Evolutionary conservation across 176 grass and related monocot genomes (phyloP), one percentile per base, ranked within the genome.

Genomic region (Oryza officinalis): DNA sequence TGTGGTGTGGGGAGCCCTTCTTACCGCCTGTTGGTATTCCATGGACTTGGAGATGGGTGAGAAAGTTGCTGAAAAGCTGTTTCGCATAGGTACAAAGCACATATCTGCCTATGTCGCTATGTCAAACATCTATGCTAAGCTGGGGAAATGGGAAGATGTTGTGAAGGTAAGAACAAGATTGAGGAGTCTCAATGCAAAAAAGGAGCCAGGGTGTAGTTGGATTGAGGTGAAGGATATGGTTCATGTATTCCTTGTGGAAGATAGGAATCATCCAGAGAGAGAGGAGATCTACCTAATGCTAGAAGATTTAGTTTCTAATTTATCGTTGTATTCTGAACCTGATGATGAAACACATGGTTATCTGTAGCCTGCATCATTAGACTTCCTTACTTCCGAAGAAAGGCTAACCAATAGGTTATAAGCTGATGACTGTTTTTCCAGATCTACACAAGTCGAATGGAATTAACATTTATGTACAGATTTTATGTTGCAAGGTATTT

Each of bases 51-150:
- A 88, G 73, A 67, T 78, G 77, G 89, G 89, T 64, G 81, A 91
- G 72, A 82, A 77, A 67, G 78, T 88, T 71, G 78, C 89, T 43
- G 67, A 74, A 6, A 88, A 80, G 40, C 47, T 91, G 66, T 76
- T 91, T 73, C 68, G 23, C 77, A 78, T 91, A 86, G 81, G 82
- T 67, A 88, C 86, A 63, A 88, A 88, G 60, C 78, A 91, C 65
- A 76, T 71, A 25, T 81, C 82, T 82, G 77, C 89, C 31, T 91
- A 85, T 68, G 68, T 91, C 3, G 72, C 85, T 3, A 88, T 91
- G 86, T 91, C 89, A 63, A 91, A 88, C 69, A 88, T 91, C 15
- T 88, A 91, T 78, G 89, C 86, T 67, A 88, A 88, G 69, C 81
- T 88, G 67, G 86, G 77, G 12, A 91, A 84, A 40, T 91, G 86